phyloP scores from a whole-genome alignment of 1,139 yeast genomes.

The Chernovozyma sophiae-reginae region DNA sequence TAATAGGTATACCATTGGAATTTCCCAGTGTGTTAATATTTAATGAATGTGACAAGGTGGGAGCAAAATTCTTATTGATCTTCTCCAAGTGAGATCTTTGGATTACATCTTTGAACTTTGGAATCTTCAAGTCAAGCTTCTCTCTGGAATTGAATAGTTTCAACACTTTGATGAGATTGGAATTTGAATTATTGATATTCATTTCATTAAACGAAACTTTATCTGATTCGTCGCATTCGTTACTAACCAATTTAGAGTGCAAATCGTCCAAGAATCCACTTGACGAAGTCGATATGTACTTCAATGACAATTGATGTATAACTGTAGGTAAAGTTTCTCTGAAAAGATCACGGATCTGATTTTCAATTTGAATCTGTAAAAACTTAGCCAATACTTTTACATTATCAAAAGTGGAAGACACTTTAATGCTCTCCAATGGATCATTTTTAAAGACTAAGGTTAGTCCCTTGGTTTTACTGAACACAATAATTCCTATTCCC shows the following conservation, averaged over 20 bases:
- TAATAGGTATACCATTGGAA: conserved; percentile 37
- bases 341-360: conserved; percentile 73
- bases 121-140: conserved; percentile 65
- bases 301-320: conserved; percentile 69
- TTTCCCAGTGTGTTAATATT: conserved; percentile 19
- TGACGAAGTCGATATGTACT: conserved; percentile 49
- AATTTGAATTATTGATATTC: conserved; percentile 3
- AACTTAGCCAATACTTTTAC: conserved; percentile 80
- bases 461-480: conserved; percentile 75
- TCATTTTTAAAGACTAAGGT: conserved; percentile 86
- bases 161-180: conserved; percentile 63
- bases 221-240: conserved; percentile 22
- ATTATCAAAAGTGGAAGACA: conserved; percentile 79
- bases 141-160: conserved; percentile 75
- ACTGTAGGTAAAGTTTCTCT: conserved; percentile 82
- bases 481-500: conserved; percentile 83
- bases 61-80: conserved; percentile 30
- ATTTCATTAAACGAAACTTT: conserved; percentile 18
- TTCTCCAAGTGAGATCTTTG: conserved; percentile 50
- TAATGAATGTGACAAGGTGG: conserved; percentile 37
- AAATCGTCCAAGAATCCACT: conserved; percentile 20
- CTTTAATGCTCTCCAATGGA: conserved; percentile 78
- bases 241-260: conserved; percentile 25
- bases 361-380: conserved; percentile 77
- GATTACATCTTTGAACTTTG: conserved; percentile 52